Evolutionary conservation across 2,329 filamentous ascomycete genomes (phyloP), one percentile per base, ranked within the genome.

Genomic region (Ceratocystis eucalypticola): DNA sequence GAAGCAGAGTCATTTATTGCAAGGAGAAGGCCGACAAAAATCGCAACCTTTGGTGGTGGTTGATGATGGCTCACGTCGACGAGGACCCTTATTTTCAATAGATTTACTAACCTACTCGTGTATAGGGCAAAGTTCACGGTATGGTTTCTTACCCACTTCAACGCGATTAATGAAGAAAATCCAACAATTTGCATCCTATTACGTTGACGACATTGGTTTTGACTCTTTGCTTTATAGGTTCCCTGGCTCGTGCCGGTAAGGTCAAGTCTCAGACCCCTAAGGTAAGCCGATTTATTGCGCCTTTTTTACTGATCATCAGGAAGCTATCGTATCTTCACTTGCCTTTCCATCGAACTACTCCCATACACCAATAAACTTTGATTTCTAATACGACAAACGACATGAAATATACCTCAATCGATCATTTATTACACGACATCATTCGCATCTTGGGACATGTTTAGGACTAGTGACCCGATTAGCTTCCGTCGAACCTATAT

Each of bases 241-340:
- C 88, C 74, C 86, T 91, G 79, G 87, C 85, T 78, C 86, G 87
- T 86, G 84, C 86, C 82, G 91, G 91, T 83, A 96, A 96, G 86
- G 91, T 96, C 87, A 95, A 96, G 88, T 93, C 89, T 82, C 89
- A 93, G 81, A 93, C 89, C 74, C 89, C 89, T 76, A 92, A 93
- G 86, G 88, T 91, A 84, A 79, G 84, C 79, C 68, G 71, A 70
- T 70, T 28, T 69, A 20, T 44, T 69, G 65, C 66, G 55, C 71
- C 68, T 68, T 62, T 65, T 69, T 64, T 66, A 17, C 22, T 5
- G 25, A 53, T 28, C 5, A n/a, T 5, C 20, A 37, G 28, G 28
- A 59, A 37, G 55, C 55, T 37, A 59, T 17, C 30, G 30, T 2
- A 22, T 20, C 22, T 22, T 57, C 53, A 57, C n/a, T 57, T 59